Base-by-base conservation (phyloP, 108 stramenopile genomes). In the Fragilaria crotonensis region DNA sequence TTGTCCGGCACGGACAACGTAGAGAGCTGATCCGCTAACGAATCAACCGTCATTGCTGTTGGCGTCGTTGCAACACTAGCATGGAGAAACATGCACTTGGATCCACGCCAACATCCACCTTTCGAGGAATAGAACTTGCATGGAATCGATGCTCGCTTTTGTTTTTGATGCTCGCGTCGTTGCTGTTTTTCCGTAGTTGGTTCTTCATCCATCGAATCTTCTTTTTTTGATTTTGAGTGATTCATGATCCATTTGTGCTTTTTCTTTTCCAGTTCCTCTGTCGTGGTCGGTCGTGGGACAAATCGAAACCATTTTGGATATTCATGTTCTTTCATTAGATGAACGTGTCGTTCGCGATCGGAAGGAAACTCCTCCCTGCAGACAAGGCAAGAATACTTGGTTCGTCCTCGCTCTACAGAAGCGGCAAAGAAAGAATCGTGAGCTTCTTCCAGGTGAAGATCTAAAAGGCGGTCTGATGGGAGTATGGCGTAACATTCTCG, bases 291-390 rank as follows among this genome's bases (percentile, higher is more conserved):
- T 25, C 26, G 21, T 18, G 51, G 51, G 26, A 52, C 51, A 52
- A 52, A 52, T 23, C 51, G 51, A 52, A 52, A 52, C 51, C 51
- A 52, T 52, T 22, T 52, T 1, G 51, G 51, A 25, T 52, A 52
- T 52, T 25, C 51, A 52, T 52, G 51, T 52, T 52, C 2, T 52
- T 52, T 2, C 26, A 17, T 52, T 18, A 52, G 21, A 52, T 52
- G 51, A 21, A 4, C 18, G 17, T 25, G 2, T 3, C 51, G 51
- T 2, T 23, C 51, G 2, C 26, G 22, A 25, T 1, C 25, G 22
- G 51, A 52, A 52, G 18, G 25, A 52, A 52, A 52, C 18, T 21
- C 21, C 18, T 3, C 21, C 21, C 1, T 2, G 4, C 51, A 52
- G 18, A 25, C 51, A 2, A 23, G 25, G 4, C 51, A 52, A 18